Percentiles rank a stretch among this genome's conserved stretches.
Conservation (phyloP, 331 rosid species). For the Malus hybrid region DNA sequence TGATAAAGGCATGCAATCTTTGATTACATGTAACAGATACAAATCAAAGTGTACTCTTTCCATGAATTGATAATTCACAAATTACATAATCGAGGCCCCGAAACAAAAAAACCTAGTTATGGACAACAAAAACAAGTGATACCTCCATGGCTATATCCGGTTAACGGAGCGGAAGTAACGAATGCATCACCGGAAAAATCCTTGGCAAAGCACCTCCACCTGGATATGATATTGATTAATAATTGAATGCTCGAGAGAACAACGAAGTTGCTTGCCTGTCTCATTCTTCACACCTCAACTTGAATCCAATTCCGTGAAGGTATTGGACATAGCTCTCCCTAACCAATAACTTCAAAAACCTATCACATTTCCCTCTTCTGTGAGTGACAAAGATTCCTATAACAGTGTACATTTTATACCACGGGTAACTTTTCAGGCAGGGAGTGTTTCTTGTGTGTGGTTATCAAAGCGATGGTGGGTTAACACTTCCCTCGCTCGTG, state of each 20-base stretch:
- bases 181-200: neutral
- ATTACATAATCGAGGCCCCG: neutral
- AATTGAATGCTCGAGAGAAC: too few relatives aligned
- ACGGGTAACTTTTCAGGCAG: slow-evolving; percentile 17
- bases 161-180: neutral
- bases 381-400: neutral
- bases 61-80: neutral
- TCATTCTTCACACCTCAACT: neutral
- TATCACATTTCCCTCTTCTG: neutral
- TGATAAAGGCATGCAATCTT: neutral
- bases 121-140: neutral
- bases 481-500: slow-evolving; percentile 68
- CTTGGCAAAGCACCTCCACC: neutral
- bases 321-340: neutral
- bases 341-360: neutral
- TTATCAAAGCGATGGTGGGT: slow-evolving; percentile 39
- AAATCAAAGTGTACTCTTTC: neutral
- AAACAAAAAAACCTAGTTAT: neutral
- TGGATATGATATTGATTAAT: too few relatives aligned
- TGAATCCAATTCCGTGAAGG: neutral
- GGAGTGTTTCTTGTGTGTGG: slow-evolving; percentile 29
- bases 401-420: neutral
- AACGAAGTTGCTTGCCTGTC: too few relatives aligned
- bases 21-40: neutral
- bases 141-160: neutral